A percentile compares a stretch with the other conserved stretches of the same genome.
These are phyloP conservation scores for Naganishia vishniacii DNA, from an alignment of 768 basidiomycete species.

Conservation along the genomic window DNA sequence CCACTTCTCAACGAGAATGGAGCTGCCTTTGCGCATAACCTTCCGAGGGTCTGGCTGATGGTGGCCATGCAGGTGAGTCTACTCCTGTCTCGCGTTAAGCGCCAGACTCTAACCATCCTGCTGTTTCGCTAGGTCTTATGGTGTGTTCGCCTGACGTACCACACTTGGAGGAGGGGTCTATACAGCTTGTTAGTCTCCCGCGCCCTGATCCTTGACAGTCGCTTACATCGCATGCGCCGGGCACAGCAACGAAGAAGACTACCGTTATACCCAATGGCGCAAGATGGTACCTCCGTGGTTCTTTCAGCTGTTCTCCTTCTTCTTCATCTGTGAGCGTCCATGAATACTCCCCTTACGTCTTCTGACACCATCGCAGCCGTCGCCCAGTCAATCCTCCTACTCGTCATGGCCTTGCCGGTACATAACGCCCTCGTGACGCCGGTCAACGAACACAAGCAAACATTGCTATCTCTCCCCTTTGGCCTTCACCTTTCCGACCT, in stretches of 20 bases:
- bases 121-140: constrained; percentile 34
- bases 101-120: constrained; percentile 61
- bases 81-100: constrained; percentile 14
- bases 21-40: constrained; percentile 57
- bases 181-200: constrained; percentile 60
- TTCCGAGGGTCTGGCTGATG: constrained; percentile 63
- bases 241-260: constrained; percentile 74
- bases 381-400: constrained; percentile 74
- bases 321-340: constrained; percentile 60
- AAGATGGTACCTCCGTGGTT: constrained; percentile 55
- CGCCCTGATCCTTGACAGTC: background rate
- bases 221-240: background rate
- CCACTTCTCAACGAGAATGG: constrained; percentile 56
- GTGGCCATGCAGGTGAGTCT: constrained; percentile 58
- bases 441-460: constrained; percentile 24
- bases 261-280: constrained; percentile 79
- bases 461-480: constrained; percentile 26
- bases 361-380: constrained; percentile 51
- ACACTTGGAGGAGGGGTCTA: constrained; percentile 76
- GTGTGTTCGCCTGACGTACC: constrained; percentile 61
- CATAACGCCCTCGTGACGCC: constrained; percentile 48
- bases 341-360: background rate
- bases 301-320: constrained; percentile 63
- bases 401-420: constrained; percentile 54
- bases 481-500: constrained; percentile 63